Conservation (phyloP, 2,329 filamentous ascomycete genomes). For the Piedraia hortae region DNA sequence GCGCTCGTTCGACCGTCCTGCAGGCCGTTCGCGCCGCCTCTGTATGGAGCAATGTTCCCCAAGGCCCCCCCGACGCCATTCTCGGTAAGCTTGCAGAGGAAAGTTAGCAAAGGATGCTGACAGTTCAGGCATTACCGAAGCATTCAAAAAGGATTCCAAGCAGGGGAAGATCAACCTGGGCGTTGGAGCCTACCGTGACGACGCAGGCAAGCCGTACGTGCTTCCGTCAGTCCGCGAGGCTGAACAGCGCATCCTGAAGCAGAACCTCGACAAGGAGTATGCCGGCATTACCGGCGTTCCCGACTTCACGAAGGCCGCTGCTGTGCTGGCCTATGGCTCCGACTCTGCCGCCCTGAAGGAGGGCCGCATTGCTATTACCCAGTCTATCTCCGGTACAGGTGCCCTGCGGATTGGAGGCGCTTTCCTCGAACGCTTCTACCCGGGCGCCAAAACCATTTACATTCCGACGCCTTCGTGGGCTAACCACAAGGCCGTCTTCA, state of each 20-base stretch:
- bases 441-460: constrained; percentile 81
- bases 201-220: constrained; percentile 92
- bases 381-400: constrained; percentile 94
- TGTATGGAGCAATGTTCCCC: constrained; percentile 32
- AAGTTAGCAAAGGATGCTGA: neutral
- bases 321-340: constrained; percentile 66
- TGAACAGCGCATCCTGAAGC: constrained; percentile 59
- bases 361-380: constrained; percentile 64
- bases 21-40: constrained; percentile 35
- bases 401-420: constrained; percentile 82
- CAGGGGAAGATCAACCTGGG: constrained; percentile 86
- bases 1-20: constrained; percentile 4
- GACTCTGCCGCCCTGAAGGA: constrained; percentile 49
- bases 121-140: constrained; percentile 46
- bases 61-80: constrained; percentile 41
- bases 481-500: constrained; percentile 93
- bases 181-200: constrained; percentile 95
- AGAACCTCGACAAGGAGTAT: constrained; percentile 82
- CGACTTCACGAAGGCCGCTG: constrained; percentile 77
- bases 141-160: constrained; percentile 91
- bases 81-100: too few relatives aligned
- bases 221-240: constrained; percentile 76
- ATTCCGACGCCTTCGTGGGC: constrained; percentile 92
- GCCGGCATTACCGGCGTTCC: constrained; percentile 90
- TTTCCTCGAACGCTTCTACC: constrained; percentile 80